A percentile compares a stretch with the other conserved stretches of the same genome.
phyloP scores from a whole-genome alignment of 2,329 filamentous ascomycete species.

The Ophiostoma ulmi region DNA sequence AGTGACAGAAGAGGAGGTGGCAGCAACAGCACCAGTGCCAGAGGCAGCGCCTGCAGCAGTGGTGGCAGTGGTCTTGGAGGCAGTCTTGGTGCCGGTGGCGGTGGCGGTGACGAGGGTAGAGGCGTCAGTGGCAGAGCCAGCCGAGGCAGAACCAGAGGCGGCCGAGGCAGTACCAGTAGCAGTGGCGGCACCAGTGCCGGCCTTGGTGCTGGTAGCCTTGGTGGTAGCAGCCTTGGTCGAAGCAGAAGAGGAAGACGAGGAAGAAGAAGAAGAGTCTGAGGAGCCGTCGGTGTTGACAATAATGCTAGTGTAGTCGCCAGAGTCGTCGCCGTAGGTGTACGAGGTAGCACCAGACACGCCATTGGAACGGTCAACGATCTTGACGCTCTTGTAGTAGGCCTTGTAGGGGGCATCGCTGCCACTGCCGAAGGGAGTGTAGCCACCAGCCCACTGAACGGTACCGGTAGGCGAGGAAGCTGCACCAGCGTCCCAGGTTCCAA shows the following conservation, averaged over 20 bases:
- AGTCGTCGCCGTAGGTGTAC: conserved; percentile 49
- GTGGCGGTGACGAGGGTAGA: conserved; percentile 29
- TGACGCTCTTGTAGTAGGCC: conserved; percentile 54
- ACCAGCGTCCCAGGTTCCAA: conserved; percentile 54
- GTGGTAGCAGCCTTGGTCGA: conserved; percentile 31
- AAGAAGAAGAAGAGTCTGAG: conserved; percentile 19
- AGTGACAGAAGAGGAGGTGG: conserved; percentile 30
- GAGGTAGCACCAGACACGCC: conserved; percentile 44
- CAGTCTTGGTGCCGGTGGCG: conserved; percentile 25
- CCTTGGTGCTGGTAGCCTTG: conserved; percentile 28
- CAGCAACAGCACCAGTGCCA: conserved; percentile 20
- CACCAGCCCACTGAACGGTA: conserved; percentile 64
- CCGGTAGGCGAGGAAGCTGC: conserved; percentile 46
- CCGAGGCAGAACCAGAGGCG: not conserved
- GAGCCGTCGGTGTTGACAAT: conserved; percentile 40
- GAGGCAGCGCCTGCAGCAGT: conserved; percentile 9
- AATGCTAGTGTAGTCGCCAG: conserved; percentile 49
- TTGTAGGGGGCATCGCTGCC: conserved; percentile 47
- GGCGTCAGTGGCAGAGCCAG: conserved; percentile 25
- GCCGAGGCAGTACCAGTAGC: conserved; percentile 20
- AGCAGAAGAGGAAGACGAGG: conserved; percentile 22
- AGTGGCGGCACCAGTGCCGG: conserved; percentile 24
- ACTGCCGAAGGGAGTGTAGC: conserved; percentile 47
- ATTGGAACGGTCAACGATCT: conserved; percentile 51
- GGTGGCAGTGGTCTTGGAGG: conserved; percentile 18